Conservation (phyloP, 805 yeast species). For the Starmerella etchellsii region DNA sequence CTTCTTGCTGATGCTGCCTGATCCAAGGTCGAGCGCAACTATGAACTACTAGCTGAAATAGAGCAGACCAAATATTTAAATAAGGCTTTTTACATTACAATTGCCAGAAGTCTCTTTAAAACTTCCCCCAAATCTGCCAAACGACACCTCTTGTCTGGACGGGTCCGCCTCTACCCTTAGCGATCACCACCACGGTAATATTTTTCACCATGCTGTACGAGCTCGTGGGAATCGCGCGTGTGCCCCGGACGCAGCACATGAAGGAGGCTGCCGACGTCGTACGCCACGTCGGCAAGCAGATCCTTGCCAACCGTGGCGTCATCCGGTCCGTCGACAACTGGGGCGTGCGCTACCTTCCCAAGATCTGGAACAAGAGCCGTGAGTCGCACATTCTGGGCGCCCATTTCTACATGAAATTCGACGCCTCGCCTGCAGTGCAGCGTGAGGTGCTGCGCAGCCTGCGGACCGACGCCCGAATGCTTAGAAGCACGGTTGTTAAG, state of each 20-base stretch:
- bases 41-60: no score
- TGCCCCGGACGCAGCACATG: conserved; percentile 36
- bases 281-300: conserved; percentile 65
- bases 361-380: conserved; percentile 69
- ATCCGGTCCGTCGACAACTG: conserved; percentile 68
- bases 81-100: no score
- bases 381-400: conserved; percentile 85
- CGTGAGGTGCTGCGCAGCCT: conserved; percentile 69
- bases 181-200: no score
- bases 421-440: conserved; percentile 75
- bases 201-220: conserved; percentile 64
- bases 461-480: conserved; percentile 79
- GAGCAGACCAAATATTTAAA: no score
- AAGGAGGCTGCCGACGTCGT: conserved; percentile 54
- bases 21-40: no score
- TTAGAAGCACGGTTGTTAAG: conserved; percentile 61
- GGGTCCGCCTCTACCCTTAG: no score
- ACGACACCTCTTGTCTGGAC: no score
- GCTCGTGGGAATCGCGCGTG: conserved; percentile 78
- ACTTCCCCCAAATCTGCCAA: no score
- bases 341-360: conserved; percentile 70
- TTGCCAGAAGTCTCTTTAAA: no score
- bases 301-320: conserved; percentile 87
- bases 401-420: conserved; percentile 76
- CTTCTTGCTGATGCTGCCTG: no score